These are phyloP conservation scores for Pleodorina starrii DNA, from an alignment of 139 green algal species.

Conservation along the genomic window DNA sequence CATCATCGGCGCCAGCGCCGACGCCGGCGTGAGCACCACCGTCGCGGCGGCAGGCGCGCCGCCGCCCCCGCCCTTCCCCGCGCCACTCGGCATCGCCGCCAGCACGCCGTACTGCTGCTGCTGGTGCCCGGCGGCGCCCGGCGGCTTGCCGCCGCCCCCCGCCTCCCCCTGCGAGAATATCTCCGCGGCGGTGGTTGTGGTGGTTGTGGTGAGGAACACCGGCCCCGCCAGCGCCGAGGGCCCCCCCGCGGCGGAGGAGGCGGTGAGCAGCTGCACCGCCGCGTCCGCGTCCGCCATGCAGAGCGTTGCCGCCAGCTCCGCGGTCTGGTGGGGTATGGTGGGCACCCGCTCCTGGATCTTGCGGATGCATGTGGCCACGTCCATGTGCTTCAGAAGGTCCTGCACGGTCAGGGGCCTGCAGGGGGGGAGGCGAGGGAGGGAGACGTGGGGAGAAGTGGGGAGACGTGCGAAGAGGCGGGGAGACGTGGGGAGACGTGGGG, in stretches of 20 bases:
- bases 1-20: neutral
- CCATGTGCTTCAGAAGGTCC: constrained; percentile 46
- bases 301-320: constrained; percentile 48
- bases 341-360: constrained; percentile 37
- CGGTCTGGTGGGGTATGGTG: constrained; percentile 34
- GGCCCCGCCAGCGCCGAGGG: constrained; percentile 25
- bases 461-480: too few relatives aligned
- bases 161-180: neutral
- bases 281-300: constrained; percentile 48
- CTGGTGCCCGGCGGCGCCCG: neutral
- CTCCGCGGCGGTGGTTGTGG: neutral
- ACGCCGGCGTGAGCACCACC: constrained; percentile 13
- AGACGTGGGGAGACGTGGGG: too few relatives aligned
- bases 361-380: constrained; percentile 37
- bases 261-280: constrained; percentile 44
- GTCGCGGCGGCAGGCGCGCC: neutral
- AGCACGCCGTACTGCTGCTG: neutral
- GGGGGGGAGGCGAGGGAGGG: too few relatives aligned
- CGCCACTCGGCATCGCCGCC: neutral
- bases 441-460: too few relatives aligned
- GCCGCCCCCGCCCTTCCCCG: neutral
- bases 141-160: neutral
- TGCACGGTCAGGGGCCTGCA: constrained; percentile 43
- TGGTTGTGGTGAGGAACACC: constrained; percentile 27
- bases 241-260: constrained; percentile 1